A percentile compares a stretch with the other conserved stretches of the same genome.
Conservation (phyloP, 192 early-diverging fungal species). For the Glomus cerebriforme region DNA sequence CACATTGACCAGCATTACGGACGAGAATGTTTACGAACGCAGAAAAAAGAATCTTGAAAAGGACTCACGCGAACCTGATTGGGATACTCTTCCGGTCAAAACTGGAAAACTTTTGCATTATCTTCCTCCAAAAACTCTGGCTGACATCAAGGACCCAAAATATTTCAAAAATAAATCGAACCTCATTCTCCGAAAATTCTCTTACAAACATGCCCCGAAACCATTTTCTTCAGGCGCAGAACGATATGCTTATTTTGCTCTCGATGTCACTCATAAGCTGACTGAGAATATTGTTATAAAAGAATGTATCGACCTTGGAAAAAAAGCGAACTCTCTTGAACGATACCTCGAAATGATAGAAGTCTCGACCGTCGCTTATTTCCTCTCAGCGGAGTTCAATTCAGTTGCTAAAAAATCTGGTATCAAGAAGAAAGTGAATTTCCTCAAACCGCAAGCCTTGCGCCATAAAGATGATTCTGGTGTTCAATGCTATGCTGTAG, state of each 20-base stretch:
- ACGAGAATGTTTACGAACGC: too few relatives aligned
- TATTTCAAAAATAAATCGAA: too few relatives aligned
- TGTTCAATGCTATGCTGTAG: neutral
- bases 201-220: too few relatives aligned
- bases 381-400: conserved; percentile 12
- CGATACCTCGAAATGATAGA: conserved; percentile 13
- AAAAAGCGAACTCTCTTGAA: conserved; percentile 8
- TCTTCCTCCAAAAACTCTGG: too few relatives aligned
- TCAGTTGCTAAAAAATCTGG: neutral
- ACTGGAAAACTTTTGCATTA: too few relatives aligned
- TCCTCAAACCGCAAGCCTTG: neutral
- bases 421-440: conserved; percentile 2
- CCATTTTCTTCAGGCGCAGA: too few relatives aligned
- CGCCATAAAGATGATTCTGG: neutral
- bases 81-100: too few relatives aligned
- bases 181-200: too few relatives aligned
- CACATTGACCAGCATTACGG: neutral
- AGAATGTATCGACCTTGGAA: neutral
- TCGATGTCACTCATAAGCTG: neutral
- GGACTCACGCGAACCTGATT: too few relatives aligned
- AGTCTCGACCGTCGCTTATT: neutral
- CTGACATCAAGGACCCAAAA: too few relatives aligned
- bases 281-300: neutral
- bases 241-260: neutral
- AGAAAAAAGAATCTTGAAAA: too few relatives aligned